Base-by-base conservation (phyloP, 1,284 basidiomycete genomes). In the Heterobasidion annosum region DNA sequence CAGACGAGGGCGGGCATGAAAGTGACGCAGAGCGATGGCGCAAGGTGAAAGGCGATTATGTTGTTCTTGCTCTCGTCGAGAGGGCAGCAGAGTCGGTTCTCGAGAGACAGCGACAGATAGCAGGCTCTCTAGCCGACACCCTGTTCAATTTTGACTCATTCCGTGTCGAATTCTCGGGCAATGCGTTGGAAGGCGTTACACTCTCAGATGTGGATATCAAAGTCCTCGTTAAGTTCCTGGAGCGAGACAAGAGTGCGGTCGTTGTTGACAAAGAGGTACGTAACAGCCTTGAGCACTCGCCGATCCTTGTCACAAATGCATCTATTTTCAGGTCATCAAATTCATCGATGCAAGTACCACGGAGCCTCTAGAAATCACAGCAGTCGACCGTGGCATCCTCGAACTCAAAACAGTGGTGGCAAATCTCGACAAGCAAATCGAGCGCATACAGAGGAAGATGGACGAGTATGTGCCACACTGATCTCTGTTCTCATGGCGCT, bases 161-260 rank as follows among this genome's bases (percentile, higher is more conserved):
- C 70, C 73, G 76, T 48, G 69, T 66, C 48, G 71, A 74, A 50
- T 93, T 91, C 68, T 74, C 74, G 0, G 59, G 62, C 5, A 71
- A 74, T 34, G 70, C 79, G 8, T 63, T 76, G 9, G 70, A 75
- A 1, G 68, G 66, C n/a, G 71, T 68, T 13, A 68, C 64, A 0
- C 54, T 79, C 37, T 78, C 86, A 13, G 79, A 84, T 54, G 62
- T 65, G 16, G 92, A 98, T 65, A 66, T 81, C 10, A 79, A 77
- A 54, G 78, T 95, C 1, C 65, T 97, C 34, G 56, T 96, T 33
- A 87, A 76, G 67, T 92, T 85, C 67, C 70, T 98, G 42, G 79
- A 86, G 62, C 77, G 95, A 49, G 95, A 98, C 65, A 78, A 75
- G 61, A 72, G 71, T 5, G 73, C 78, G 0, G 59, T 94, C 3